Base-by-base conservation (phyloP, 1,139 yeast genomes). In the Eremothecium cymbalariae region DNA sequence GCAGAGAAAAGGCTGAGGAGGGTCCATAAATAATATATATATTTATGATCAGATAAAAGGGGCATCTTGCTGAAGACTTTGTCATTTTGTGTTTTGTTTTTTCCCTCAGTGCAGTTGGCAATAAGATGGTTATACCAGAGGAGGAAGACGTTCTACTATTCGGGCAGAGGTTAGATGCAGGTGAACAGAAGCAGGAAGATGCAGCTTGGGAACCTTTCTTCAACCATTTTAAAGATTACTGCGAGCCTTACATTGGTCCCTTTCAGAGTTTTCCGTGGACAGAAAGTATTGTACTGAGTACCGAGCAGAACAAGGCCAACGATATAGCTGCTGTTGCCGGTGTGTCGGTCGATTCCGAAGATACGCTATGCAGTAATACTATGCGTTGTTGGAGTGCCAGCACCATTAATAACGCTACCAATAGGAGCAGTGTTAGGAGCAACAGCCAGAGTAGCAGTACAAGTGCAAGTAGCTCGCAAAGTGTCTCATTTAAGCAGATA, bases 201-300 rank as follows among this genome's bases (percentile, higher is more conserved):
- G 13, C 24, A 4, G 24, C 24, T 4, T 21, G 24, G 24, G 24
- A 21, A 13, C 12, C 24, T 11, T 21, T 21, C 12, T 13, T 21
- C 12, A 13, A 21, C 24, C n/a, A 11, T 11, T 13, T 21, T 4
- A 13, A 21, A 13, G 24, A 21, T 13, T 11, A 5, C 24, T 21
- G 12, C 24, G 12, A 11, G 6, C 30, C 30, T 8, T 27, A 27
- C 7, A 18, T n/a, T 21, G 30, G 30, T n/a, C 21, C 30, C 4
- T 27, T 27, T 14, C 30, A 14, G 12, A 27, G 30, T 7, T 27
- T 27, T 18, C 30, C 30, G 8, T 27, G 30, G 30, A 27, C 30
- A 3, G 21, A 27, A 14, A 27, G 14, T 21, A 6, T 27, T 4
- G 25, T 23, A 14, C 25, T 23, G 25, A 14, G 7, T 12, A 23